Evolutionary conservation across 1,139 yeast genomes (phyloP), one percentile per base, ranked within the genome.

Genomic region (Suhomyces ambrosiae): DNA sequence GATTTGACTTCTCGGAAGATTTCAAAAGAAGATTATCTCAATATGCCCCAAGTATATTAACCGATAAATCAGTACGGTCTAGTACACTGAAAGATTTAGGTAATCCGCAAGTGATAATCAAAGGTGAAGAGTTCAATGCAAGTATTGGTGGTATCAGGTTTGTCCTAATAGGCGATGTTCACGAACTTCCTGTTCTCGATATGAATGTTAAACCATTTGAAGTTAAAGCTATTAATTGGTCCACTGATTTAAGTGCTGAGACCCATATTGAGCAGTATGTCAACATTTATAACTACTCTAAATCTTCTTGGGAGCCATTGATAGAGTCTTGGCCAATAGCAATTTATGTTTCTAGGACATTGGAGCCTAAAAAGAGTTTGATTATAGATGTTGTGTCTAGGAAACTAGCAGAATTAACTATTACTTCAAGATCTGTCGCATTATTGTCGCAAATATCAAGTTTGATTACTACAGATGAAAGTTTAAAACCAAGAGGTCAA

Each of bases 301-400:
- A 88, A 48, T 89, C 97, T 0, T 80, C 94, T 0, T 94, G 99
- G 99, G 98, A 94, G 52, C 97, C 98, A 0, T 66, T 94, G 32
- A 60, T 92, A 33, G 98, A 94, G 52, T 82, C 92, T 0, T 86
- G 96, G 87, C 85, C 90, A 8, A 68, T 92, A 37, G 82, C 89
- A 0, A 60, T 89, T 12, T 89, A 86, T 56, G 79, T 86, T 2
- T 70, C 86, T 0, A 76, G 73, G 44, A 60, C 65, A 0, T 44
- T 57, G 3, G 64, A 65, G 3, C 75, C 80, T 0, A 72, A 74
- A 8, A 60, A 74, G 19, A 67, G 76, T 19, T 61, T 88, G 26
- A 56, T 68, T 35, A 57, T 79, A 9, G 92, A 86, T 50, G 65
- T 90, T 9, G 77, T 79, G 13, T 85, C 97, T 0, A 70, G 89